Base-by-base conservation (phyloP, 352 stramenopile species). In the Phytopythium helicoides region DNA sequence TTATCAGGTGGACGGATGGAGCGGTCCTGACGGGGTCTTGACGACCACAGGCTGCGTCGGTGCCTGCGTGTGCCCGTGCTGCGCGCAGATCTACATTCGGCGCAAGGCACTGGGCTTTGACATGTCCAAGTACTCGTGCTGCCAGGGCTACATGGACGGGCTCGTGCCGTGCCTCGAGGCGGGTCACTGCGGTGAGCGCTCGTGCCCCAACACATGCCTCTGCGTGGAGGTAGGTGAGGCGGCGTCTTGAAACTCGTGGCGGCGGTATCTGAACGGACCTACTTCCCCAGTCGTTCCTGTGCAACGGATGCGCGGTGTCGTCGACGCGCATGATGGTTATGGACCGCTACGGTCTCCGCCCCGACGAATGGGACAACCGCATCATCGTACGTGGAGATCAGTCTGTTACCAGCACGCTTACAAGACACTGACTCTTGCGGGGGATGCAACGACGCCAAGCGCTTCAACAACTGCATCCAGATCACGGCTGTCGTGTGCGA, bases 401-500 rank as follows among this genome's bases (percentile, higher is more conserved):
- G 8, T 2, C 41, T 40, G 34, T 25, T 26, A 2, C 31, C 25
- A 23, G 12, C 36, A 7, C 19, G 21, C 11, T 54, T 26, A 10
- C 16, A 21, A 21, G 6, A 15, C 22, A 16, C 41, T 48, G 18
- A 57, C 22, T 47, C 2, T 45, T 38, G 19, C 25, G 16, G 14
- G 0, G 9, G 15, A 6, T 6, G n/a, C 23, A 11, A 7, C 14
- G n/a, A 6, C 16, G 54, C n/a, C n/a, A n/a, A 91, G 81, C 85
- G 91, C 48, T 97, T 81, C 72, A 97, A 94, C 62, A 98, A 98
- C 71, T 98, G 91, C 71, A 86, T 97, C 39, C 87, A 96, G 63
- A 31, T 86, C 47, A 56, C 66, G 14, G 85, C 73, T 35, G 78
- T 83, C 51, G 46, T 97, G 16, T 95, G 85, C 59, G 74, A 81